Conservation (phyloP, 768 basidiomycete species). For the Phylloporus rhodoxanthus region DNA sequence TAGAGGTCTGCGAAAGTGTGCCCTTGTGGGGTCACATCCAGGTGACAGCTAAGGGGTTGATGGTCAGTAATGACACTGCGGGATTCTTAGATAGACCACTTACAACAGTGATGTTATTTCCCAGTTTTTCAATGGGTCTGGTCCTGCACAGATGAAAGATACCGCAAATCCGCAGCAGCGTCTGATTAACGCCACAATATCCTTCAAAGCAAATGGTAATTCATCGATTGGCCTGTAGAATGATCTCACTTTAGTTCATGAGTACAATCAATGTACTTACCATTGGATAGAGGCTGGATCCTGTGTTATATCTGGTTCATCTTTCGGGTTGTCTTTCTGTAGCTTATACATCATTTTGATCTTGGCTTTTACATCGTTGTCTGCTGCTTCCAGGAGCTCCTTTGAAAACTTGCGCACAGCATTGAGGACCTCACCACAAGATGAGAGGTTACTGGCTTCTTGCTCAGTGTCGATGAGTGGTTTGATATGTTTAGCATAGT, state of each 20-base stretch:
- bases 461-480: not conserved
- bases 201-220: not conserved
- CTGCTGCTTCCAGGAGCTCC: not conserved
- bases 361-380: not conserved
- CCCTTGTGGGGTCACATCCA: not conserved
- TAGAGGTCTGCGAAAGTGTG: not conserved
- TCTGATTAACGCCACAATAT: not conserved
- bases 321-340: not conserved
- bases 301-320: not conserved
- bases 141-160: slow-evolving; percentile 5
- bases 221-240: not conserved
- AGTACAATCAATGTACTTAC: not conserved
- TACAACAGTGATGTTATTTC: not conserved
- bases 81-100: not conserved
- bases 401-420: not conserved
- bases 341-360: not conserved
- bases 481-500: not conserved
- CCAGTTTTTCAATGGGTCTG: slow-evolving; percentile 1
- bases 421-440: not conserved
- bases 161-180: not conserved
- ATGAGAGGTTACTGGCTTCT: not conserved
- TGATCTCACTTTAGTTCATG: no score
- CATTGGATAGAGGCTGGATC: not conserved
- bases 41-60: not conserved
- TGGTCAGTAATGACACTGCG: not conserved